Evolutionary conservation across 2,329 filamentous ascomycete species (phyloP).

Genomic region (Neophaeococcomyces aloes): DNA sequence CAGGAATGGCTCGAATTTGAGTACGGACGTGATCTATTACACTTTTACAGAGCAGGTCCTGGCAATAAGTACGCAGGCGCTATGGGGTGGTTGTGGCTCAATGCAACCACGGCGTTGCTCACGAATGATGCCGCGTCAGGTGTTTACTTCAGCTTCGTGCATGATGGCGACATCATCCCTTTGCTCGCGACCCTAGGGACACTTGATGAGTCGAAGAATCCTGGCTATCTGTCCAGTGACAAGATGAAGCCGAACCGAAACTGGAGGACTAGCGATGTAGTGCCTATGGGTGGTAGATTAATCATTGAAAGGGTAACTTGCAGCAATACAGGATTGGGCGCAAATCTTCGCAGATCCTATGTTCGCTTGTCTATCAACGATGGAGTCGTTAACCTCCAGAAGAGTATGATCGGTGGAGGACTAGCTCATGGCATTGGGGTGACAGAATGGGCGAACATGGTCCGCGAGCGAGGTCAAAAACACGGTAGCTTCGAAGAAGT

Average conservation of each 20-base stretch:
- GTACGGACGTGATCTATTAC: slow-evolving; percentile 48
- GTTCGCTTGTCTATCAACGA: slow-evolving; percentile 50
- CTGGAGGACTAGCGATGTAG: slow-evolving; percentile 47
- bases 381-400: slow-evolving; percentile 38
- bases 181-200: slow-evolving; percentile 37
- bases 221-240: slow-evolving; percentile 36
- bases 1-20: slow-evolving; percentile 47
- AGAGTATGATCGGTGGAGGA: slow-evolving; percentile 4
- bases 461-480: slow-evolving; percentile 32
- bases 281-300: slow-evolving; percentile 48
- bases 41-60: slow-evolving; percentile 50
- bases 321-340: slow-evolving; percentile 7
- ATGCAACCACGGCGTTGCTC: slow-evolving; percentile 44
- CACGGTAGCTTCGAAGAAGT: slow-evolving; percentile 39
- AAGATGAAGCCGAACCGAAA: slow-evolving; percentile 35
- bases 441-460: slow-evolving; percentile 32
- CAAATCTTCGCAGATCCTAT: slow-evolving; percentile 25
- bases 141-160: slow-evolving; percentile 50
- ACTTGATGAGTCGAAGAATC: slow-evolving; percentile 38
- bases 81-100: slow-evolving; percentile 50
- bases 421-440: slow-evolving; percentile 37
- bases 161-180: slow-evolving; percentile 49
- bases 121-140: slow-evolving; percentile 28
- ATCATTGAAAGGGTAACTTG: slow-evolving; percentile 46
- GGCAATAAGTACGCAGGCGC: slow-evolving; percentile 43